A percentile compares a stretch with the other conserved stretches of the same genome.
Evolutionary conservation across 2,329 filamentous ascomycete species (phyloP).

Genomic region (Trichoderma harzianum): DNA sequence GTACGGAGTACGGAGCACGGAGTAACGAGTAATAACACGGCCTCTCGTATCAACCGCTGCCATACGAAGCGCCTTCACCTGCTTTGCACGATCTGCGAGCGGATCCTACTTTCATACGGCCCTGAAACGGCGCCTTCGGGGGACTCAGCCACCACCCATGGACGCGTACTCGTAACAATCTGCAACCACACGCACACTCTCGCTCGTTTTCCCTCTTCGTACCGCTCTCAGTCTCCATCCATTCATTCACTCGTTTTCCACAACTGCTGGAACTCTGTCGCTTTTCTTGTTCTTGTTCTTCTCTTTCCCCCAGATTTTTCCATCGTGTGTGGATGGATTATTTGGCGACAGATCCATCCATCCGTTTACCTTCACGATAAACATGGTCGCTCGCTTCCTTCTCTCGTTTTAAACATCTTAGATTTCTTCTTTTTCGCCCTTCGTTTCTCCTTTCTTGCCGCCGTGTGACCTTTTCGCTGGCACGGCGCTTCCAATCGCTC

Average conservation of each 20-base stretch:
- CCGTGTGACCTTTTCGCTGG: background rate
- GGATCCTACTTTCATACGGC: constrained; percentile 12
- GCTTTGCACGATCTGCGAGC: constrained; percentile 12
- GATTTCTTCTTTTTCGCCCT: background rate
- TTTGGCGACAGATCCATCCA: constrained; percentile 16
- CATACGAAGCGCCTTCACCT: background rate
- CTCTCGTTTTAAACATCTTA: constrained; percentile 8
- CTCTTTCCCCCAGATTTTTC: constrained; percentile 10
- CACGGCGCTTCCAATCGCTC: constrained; percentile 12
- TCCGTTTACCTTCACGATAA: constrained; percentile 11
- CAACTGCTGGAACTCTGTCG: background rate
- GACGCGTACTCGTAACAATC: constrained; percentile 10
- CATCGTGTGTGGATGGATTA: constrained; percentile 14
- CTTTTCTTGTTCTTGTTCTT: background rate
- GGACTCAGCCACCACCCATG: constrained; percentile 15
- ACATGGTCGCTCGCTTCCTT: constrained; percentile 15
- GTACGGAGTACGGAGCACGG: constrained; percentile 2
- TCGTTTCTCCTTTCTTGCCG: constrained; percentile 1
- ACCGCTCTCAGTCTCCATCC: background rate
- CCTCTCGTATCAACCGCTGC: background rate
- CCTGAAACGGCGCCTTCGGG: constrained; percentile 14
- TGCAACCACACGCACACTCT: background rate
- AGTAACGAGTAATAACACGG: background rate
- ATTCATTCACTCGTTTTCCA: background rate
- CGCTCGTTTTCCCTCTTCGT: background rate